phyloP scores from a whole-genome alignment of 1,284 basidiomycete species.

The Cystobasidium sp. region DNA sequence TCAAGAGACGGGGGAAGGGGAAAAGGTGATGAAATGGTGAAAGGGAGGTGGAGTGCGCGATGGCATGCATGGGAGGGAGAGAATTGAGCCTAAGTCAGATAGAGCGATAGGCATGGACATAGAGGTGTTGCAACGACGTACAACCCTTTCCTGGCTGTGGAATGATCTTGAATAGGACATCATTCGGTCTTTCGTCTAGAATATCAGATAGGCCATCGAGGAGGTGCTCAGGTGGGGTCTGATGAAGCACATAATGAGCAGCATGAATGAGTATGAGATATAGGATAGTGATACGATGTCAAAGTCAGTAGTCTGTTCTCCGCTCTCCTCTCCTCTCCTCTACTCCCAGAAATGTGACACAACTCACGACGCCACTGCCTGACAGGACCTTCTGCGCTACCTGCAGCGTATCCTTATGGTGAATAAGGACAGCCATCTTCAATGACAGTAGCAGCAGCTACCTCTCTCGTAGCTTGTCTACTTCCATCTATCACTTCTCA shows the following conservation, averaged over 20 bases:
- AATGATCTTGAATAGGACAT: slow-evolving; percentile 15
- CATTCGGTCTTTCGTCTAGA: not conserved
- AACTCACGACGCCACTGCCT: slow-evolving; percentile 1
- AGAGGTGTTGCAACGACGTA: not conserved
- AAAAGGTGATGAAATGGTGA: not conserved
- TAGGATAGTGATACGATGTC: not conserved
- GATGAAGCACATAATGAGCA: not conserved
- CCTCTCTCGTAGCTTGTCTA: not conserved
- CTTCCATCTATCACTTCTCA: too few relatives aligned
- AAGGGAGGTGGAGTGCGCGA: not conserved
- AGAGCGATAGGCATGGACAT: too few relatives aligned
- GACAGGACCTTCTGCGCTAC: not conserved
- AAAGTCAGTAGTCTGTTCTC: not conserved
- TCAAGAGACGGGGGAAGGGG: not conserved
- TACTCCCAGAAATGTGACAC: not conserved
- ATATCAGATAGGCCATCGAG: slow-evolving; percentile 1
- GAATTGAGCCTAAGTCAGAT: not conserved
- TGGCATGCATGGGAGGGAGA: not conserved
- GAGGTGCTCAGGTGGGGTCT: slow-evolving; percentile 5
- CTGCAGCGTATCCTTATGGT: not conserved
- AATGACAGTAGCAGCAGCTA: not conserved
- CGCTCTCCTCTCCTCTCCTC: not conserved
- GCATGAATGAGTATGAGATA: not conserved
- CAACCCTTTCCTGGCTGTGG: slow-evolving; percentile 18
- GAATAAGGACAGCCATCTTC: not conserved